Percentiles rank a stretch among this genome's conserved stretches.
These are phyloP conservation scores for Colletotrichum caudatum DNA, from an alignment of 2,329 filamentous ascomycete genomes.

Conservation along the genomic window DNA sequence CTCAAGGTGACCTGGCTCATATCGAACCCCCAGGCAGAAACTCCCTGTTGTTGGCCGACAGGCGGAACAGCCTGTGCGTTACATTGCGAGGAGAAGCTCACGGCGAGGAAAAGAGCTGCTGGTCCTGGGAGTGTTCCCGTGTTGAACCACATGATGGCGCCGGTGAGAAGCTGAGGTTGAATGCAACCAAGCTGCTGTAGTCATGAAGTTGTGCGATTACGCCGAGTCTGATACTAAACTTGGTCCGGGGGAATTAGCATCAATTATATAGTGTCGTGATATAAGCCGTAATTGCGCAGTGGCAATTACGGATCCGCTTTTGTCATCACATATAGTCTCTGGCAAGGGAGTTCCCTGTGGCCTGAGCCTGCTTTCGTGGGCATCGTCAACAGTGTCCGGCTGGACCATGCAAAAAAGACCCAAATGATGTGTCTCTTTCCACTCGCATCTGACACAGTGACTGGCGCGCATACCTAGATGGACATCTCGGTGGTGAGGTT, in stretches of 20 bases:
- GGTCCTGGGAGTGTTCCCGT: neutral
- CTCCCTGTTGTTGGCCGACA: constrained; percentile 48
- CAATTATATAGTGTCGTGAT: neutral
- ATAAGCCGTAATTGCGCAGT: too few relatives aligned
- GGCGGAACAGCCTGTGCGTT: constrained; percentile 46
- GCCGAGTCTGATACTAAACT: neutral
- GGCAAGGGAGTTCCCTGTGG: too few relatives aligned
- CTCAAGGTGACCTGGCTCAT: constrained; percentile 55
- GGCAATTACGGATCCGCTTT: too few relatives aligned
- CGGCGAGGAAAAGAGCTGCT: neutral
- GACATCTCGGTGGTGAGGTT: constrained; percentile 27
- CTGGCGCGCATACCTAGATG: constrained; percentile 32
- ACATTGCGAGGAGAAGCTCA: neutral
- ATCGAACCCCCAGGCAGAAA: constrained; percentile 54
- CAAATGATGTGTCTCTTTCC: neutral
- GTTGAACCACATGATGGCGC: constrained; percentile 15
- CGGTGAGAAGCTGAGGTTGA: neutral
- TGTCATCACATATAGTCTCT: too few relatives aligned
- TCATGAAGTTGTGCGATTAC: neutral
- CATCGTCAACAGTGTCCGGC: neutral
- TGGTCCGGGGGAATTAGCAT: neutral
- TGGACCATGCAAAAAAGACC: neutral
- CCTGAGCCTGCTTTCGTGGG: neutral
- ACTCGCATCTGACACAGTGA: neutral
- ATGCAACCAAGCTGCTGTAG: too few relatives aligned